Conservation (phyloP, 306 rosid species). For the Pachyrhizus erosus region DNA sequence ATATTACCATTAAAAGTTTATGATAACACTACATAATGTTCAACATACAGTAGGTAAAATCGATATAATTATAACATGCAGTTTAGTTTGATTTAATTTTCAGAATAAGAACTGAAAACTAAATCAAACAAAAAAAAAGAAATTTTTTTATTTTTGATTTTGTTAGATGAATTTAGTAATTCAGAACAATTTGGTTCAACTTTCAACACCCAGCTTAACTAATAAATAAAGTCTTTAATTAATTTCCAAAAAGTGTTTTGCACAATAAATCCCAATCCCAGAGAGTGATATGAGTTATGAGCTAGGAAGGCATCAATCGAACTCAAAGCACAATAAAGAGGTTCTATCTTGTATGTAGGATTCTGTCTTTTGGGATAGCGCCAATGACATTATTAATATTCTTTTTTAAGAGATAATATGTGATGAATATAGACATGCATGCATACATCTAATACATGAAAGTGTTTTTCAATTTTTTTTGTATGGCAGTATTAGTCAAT, state of each 20-base stretch:
- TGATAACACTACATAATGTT: too few species aligned
- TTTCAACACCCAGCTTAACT: too few species aligned
- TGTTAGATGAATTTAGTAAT: too few species aligned
- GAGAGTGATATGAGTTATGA: conserved; percentile 7
- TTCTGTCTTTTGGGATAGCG: conserved; percentile 38
- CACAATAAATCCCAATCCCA: not conserved
- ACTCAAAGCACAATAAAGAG: conserved; percentile 40
- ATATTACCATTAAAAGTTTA: too few species aligned
- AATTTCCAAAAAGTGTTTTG: not conserved
- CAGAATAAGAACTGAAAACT: too few species aligned
- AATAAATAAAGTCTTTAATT: too few species aligned
- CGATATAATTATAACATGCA: too few species aligned
- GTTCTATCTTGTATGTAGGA: conserved; percentile 16
- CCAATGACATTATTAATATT: conserved; percentile 26
- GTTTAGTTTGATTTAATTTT: too few species aligned
- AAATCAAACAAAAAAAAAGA: too few species aligned
- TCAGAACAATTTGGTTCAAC: too few species aligned
- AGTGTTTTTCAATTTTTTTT: not conserved
- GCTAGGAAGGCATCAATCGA: not conserved
- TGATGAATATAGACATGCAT: conserved; percentile 5
- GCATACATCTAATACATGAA: not conserved
- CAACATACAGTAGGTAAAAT: too few species aligned
- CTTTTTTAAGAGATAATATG: not conserved
- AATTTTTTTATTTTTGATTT: too few species aligned
- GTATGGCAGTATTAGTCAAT: conserved; percentile 34